Evolutionary conservation across 192 early-diverging fungal species (phyloP), one percentile per base, ranked within the genome.

Genomic region (Obelidium mucronatum): DNA sequence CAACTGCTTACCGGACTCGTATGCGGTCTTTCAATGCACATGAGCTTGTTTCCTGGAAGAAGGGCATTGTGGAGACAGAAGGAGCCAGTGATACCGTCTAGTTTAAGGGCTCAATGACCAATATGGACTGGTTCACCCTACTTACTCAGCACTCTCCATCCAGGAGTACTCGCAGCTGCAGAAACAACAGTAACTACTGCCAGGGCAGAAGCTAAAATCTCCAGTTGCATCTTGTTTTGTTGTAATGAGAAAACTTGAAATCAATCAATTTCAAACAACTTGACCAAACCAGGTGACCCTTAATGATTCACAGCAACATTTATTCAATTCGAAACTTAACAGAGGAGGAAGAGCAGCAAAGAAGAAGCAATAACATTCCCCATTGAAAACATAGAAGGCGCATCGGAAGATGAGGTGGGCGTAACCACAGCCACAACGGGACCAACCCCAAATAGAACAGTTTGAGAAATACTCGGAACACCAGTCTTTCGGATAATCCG

Each of bases 21-120:
- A 42, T 82, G 81, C 26, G 81, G 81, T 2, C 81, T 35, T 55
- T 82, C 81, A 33, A 79, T 60, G 67, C 81, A 82, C 33, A 82
- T n/a, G 40, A 82, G 70, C 40, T 67, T n/a, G 36, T 37, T 40
- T 17, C 52, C 53, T 6, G 78, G 62, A 1, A 79, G 61, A 34
- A 80, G 73, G 2, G 62, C 40, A 13, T 31, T 34, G 52, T 78
- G 78, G 31, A 82, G 55, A 62, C 81, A 82, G 15, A 73, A 26
- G 2, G 75, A n/a, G 31, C 70, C 75, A 8, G 77, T 67, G 30
- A 34, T 51, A 19, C 80, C 80, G n/a, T 35, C 67, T 70, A 51
- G 48, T 51, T 51, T 22, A 51, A 51, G 48, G n/a, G n/a, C n/a
- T n/a, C n/a, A n/a, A n/a, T n/a, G n/a, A 48, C 66, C 36, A 51